Percentiles rank a stretch among this genome's conserved stretches.
These are phyloP conservation scores for Vitis riparia DNA, from an alignment of 164 flowering plant species.

Conservation along the genomic window DNA sequence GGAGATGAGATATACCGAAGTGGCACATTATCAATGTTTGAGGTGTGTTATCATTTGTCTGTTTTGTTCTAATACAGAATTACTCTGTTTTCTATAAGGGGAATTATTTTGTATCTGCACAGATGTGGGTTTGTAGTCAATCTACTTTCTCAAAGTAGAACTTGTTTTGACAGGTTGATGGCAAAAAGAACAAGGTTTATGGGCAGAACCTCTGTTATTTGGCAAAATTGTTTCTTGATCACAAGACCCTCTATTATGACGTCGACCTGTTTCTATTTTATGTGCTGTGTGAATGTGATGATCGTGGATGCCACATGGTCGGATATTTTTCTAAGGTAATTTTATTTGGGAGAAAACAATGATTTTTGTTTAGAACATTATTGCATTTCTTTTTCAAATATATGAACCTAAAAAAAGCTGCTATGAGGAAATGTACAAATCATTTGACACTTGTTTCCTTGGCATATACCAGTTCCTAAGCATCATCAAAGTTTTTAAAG, in stretches of 20 bases:
- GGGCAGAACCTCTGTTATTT: conserved; percentile 95
- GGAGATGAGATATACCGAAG: conserved; percentile 97
- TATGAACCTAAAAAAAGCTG: too few relatives aligned
- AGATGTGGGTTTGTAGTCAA: background rate
- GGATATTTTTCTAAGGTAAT: conserved; percentile 98
- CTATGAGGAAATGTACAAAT: too few relatives aligned
- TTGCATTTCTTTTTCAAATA: too few relatives aligned
- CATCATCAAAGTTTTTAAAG: too few relatives aligned
- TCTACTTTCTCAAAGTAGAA: background rate
- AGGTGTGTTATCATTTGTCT: conserved; percentile 35
- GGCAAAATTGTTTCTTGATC: conserved; percentile 96
- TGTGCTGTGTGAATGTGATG: conserved; percentile 96
- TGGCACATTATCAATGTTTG: conserved; percentile 97
- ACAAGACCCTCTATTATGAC: conserved; percentile 98
- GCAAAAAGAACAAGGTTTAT: conserved; percentile 98
- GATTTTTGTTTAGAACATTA: too few relatives aligned
- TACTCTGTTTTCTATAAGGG: background rate
- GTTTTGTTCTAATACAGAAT: background rate
- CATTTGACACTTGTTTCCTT: too few relatives aligned
- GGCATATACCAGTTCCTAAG: too few relatives aligned
- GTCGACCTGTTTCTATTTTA: conserved; percentile 95
- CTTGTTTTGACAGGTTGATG: conserved; percentile 76
- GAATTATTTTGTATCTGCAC: background rate
- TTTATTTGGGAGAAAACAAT: background rate
- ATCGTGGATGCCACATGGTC: conserved; percentile 99